A percentile compares a stretch with the other conserved stretches of the same genome.
Evolutionary conservation across 1,284 basidiomycete species (phyloP).

Genomic region (Porogramme epimiltina): DNA sequence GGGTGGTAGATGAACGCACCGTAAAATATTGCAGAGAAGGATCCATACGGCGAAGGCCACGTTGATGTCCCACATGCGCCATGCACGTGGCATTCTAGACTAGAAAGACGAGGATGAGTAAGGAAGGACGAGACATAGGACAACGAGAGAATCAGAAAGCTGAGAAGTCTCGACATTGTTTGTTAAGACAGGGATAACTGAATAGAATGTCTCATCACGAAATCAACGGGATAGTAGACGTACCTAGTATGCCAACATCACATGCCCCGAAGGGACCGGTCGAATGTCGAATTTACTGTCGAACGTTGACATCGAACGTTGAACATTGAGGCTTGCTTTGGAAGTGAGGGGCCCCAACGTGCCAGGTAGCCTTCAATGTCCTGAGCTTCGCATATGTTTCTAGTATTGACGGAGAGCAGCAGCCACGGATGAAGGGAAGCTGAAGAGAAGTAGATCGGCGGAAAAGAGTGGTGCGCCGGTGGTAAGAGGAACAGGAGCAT

Average conservation of each 20-base stretch:
- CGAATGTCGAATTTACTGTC: background rate
- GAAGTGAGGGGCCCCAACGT: conserved; percentile 27
- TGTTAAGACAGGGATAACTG: conserved; percentile 4
- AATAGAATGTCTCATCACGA: background rate
- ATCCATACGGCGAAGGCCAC: no score
- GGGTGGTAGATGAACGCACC: no score
- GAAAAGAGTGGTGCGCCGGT: no score
- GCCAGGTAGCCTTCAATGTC: no score
- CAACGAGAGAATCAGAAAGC: no score
- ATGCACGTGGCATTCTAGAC: conserved; percentile 9
- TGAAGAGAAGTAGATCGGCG: no score
- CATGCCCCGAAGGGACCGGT: conserved; percentile 23
- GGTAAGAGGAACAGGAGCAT: no score
- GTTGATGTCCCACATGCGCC: no score
- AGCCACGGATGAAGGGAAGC: no score
- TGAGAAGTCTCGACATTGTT: background rate
- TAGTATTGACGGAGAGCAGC: background rate
- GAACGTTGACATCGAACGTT: background rate
- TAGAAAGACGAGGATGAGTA: conserved; percentile 29
- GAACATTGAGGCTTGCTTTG: conserved; percentile 30
- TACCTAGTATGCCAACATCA: no score
- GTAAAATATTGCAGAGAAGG: no score
- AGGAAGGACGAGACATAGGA: background rate
- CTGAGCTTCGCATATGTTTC: background rate
- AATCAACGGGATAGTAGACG: background rate